Base-by-base conservation (phyloP, 768 basidiomycete genomes). In the Hortiboletus flavorubellus region DNA sequence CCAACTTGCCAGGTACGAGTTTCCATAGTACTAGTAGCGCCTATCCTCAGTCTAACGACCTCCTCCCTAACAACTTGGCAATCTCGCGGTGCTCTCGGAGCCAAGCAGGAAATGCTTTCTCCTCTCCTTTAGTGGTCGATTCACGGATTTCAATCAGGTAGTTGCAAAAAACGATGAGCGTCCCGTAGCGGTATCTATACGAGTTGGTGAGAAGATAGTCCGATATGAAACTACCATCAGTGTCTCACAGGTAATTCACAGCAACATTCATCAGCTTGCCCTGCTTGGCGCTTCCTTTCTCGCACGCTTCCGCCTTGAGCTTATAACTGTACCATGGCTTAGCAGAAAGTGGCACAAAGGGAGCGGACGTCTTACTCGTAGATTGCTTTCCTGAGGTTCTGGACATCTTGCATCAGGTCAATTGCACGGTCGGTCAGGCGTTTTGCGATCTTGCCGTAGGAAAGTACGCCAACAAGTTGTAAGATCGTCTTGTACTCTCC, bases 401-500 rank as follows among this genome's bases (percentile, higher is more conserved):
- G 97, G 0, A 99, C 95, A 59, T 95, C 94, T 73, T 91, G 89
- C 91, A 94, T 93, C 61, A 86, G 73, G 71, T 98, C 95, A 61
- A 97, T 85, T 2, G 89, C 93, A 23, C 83, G 76, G 69, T 98
- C 96, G 0, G 93, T 87, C 56, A 98, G 70, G 40, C 85, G 83
- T 72, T 99, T 99, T 11, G 97, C 96, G 10, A 86, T 75, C 71
- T 98, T 98, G 18, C 97, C 96, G 63, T 95, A 82, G 8, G 91
- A 89, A 31, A 98, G 80, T 11, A 98, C 88, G 5, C 92, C 88
- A 44, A 97, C 92, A 53, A 99, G 87, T 59, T 95, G 93, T 40
- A 99, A 74, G 59, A 98, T 97, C 4, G 87, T 91, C 77, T 98
- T 98, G 78, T 98, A 99, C 64, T 98, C 95, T 38, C 95, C 95